Evolutionary conservation across 2,329 filamentous ascomycete species (phyloP).

Genomic region (Magnaporthales sp.): DNA sequence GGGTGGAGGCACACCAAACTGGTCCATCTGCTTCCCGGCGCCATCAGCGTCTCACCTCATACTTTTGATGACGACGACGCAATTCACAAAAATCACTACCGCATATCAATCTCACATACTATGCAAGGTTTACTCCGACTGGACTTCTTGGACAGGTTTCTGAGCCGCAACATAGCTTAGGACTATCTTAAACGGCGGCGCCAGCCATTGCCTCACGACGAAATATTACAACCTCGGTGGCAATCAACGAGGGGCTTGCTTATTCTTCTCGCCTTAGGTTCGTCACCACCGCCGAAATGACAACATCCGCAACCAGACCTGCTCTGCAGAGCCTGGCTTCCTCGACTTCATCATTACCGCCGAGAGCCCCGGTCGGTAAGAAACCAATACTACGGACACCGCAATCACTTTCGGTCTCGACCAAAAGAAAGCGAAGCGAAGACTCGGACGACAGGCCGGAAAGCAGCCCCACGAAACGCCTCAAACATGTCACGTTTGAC

Average conservation of each 20-base stretch:
- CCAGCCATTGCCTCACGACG: neutral
- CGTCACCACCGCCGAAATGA: neutral
- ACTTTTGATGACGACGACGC: neutral
- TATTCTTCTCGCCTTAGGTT: neutral
- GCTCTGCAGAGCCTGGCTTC: neutral
- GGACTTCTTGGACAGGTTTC: neutral
- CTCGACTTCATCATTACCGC: neutral
- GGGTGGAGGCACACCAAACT: neutral
- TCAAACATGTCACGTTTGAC: slow-evolving; percentile 48
- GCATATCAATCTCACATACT: neutral
- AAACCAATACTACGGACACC: slow-evolving; percentile 45
- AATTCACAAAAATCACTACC: neutral
- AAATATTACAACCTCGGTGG: neutral
- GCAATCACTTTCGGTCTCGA: slow-evolving; percentile 30
- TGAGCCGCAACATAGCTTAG: slow-evolving; percentile 1
- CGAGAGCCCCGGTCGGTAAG: slow-evolving; percentile 22
- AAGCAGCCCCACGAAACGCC: slow-evolving; percentile 42
- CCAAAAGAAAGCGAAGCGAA: slow-evolving; percentile 33
- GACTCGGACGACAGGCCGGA: slow-evolving; percentile 28
- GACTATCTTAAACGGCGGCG: neutral
- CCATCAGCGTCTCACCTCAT: neutral
- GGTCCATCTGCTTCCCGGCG: neutral
- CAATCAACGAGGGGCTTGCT: neutral
- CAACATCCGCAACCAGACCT: neutral
- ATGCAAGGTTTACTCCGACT: neutral